A percentile compares a stretch with the other conserved stretches of the same genome.
Evolutionary conservation across 2,329 filamentous ascomycete genomes (phyloP).

Genomic region (Tolypocladium nubicola): DNA sequence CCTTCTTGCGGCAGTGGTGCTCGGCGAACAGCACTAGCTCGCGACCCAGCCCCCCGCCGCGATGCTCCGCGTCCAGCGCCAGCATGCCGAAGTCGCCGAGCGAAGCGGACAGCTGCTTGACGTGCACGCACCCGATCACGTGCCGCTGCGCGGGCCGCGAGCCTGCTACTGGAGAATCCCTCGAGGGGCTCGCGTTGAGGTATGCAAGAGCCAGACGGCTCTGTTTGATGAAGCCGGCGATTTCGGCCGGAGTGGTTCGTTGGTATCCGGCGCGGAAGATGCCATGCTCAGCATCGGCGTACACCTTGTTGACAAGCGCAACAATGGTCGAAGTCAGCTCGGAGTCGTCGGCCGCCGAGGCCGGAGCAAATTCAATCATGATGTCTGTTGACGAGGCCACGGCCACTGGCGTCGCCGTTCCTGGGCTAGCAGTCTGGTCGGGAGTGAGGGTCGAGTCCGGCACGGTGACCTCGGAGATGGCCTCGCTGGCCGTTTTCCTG

Average conservation of each 20-base stretch:
- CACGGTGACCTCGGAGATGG: background rate
- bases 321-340: slow-evolving; percentile 2
- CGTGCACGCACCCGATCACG: slow-evolving; percentile 15
- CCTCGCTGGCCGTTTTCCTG: background rate
- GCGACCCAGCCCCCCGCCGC: slow-evolving; percentile 13
- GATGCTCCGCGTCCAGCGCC: slow-evolving; percentile 11
- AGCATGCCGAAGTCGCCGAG: slow-evolving; percentile 18
- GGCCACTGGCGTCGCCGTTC: background rate
- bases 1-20: slow-evolving; percentile 11
- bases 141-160: background rate
- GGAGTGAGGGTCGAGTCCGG: background rate
- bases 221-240: slow-evolving; percentile 10
- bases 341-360: slow-evolving; percentile 9
- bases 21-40: slow-evolving; percentile 16
- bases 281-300: slow-evolving; percentile 12
- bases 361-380: slow-evolving; percentile 10
- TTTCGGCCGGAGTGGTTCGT: slow-evolving; percentile 11
- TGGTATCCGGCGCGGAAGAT: slow-evolving; percentile 16
- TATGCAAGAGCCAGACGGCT: slow-evolving; percentile 13
- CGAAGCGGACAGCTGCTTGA: slow-evolving; percentile 10
- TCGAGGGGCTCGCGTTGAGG: slow-evolving; percentile 4
- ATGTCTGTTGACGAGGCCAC: background rate
- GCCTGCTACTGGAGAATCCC: background rate
- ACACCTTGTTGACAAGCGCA: slow-evolving; percentile 15
- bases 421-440: background rate